phyloP scores from a whole-genome alignment of 192 early-diverging fungal genomes.

The Gaertneriomyces sp. region DNA sequence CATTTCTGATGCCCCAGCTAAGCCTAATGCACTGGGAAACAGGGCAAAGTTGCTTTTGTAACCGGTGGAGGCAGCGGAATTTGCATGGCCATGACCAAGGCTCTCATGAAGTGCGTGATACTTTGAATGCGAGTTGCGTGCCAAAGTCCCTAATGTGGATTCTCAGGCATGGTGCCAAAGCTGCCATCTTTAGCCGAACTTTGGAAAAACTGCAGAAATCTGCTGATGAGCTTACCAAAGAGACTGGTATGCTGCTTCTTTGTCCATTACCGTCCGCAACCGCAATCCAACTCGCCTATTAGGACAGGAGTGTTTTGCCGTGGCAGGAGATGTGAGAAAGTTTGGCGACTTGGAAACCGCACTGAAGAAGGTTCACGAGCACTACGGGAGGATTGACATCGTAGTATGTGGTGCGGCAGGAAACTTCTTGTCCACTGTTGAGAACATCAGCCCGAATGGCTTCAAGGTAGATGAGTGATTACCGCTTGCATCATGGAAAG shows the following conservation, averaged over 20 bases:
- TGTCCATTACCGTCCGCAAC: neutral
- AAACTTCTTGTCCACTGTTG: slow-evolving; percentile 68
- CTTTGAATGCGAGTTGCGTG: neutral
- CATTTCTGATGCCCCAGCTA: neutral
- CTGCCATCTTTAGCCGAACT: slow-evolving; percentile 62
- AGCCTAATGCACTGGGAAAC: no score
- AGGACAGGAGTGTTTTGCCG: slow-evolving; percentile 29
- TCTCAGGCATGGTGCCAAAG: slow-evolving; percentile 41
- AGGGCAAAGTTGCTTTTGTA: slow-evolving; percentile 62
- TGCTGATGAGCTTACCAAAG: slow-evolving; percentile 55
- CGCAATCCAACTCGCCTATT: neutral
- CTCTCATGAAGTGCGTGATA: slow-evolving; percentile 57
- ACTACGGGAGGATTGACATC: slow-evolving; percentile 67
- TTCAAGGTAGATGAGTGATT: slow-evolving; percentile 50
- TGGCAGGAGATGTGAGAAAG: slow-evolving; percentile 65
- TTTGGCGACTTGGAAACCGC: slow-evolving; percentile 55
- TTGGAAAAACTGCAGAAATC: slow-evolving; percentile 63
- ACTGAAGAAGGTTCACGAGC: slow-evolving; percentile 54
- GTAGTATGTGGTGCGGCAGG: slow-evolving; percentile 66
- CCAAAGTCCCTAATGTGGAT: slow-evolving; percentile 16
- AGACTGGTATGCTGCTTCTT: slow-evolving; percentile 41
- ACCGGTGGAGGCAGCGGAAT: slow-evolving; percentile 70
- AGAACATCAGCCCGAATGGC: slow-evolving; percentile 63
- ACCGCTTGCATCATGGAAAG: neutral
- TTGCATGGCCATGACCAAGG: slow-evolving; percentile 65